Evolutionary conservation across 768 basidiomycete species (phyloP).

Genomic region (Dioszegia aurantiaca): DNA sequence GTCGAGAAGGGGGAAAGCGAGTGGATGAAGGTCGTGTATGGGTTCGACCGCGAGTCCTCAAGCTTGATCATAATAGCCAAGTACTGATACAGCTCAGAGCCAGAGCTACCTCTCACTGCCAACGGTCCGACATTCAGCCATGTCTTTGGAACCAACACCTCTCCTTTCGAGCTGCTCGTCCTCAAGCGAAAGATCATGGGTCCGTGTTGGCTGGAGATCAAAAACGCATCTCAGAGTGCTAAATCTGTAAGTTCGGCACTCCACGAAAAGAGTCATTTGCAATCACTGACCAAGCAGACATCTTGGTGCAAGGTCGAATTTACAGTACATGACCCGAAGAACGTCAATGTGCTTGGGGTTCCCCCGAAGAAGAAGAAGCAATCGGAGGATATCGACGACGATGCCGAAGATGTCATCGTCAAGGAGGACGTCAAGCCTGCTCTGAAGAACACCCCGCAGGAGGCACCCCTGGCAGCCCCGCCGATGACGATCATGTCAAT

Average conservation of each 20-base stretch:
- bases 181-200: slow-evolving; percentile 98
- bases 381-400: too few relatives aligned
- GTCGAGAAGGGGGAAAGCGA: slow-evolving; percentile 71
- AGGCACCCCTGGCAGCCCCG: slow-evolving; percentile 74
- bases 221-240: slow-evolving; percentile 68
- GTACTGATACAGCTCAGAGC: slow-evolving; percentile 57
- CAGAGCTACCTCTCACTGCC: slow-evolving; percentile 67
- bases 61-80: neutral
- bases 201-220: slow-evolving; percentile 90
- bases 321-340: slow-evolving; percentile 76
- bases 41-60: slow-evolving; percentile 69
- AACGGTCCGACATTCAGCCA: slow-evolving; percentile 78
- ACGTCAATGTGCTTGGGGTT: slow-evolving; percentile 68
- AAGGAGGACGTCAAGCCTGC: slow-evolving; percentile 28
- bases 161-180: slow-evolving; percentile 86
- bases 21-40: slow-evolving; percentile 93
- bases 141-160: slow-evolving; percentile 88
- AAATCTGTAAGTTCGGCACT: slow-evolving; percentile 64
- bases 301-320: slow-evolving; percentile 97
- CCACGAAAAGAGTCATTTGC: neutral
- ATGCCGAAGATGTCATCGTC: too few relatives aligned
- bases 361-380: too few relatives aligned
- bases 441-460: slow-evolving; percentile 66
- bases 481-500: slow-evolving; percentile 88
- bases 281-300: slow-evolving; percentile 61